Evolutionary conservation across 768 basidiomycete genomes (phyloP).

Genomic region (Ephemerocybe angulata): DNA sequence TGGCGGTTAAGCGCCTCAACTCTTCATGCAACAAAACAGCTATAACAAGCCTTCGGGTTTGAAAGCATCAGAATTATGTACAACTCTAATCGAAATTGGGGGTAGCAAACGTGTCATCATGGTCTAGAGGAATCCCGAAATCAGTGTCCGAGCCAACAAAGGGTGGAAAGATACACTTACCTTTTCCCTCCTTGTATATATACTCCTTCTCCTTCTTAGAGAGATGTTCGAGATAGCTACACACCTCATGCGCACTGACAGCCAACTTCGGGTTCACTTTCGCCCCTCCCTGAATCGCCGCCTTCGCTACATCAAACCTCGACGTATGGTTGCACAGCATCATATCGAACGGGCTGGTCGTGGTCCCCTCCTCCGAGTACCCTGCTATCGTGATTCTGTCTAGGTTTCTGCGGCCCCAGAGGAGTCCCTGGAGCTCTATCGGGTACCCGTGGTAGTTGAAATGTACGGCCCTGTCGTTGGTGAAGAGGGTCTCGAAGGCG

Average conservation of each 20-base stretch:
- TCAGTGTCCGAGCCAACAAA: not conserved
- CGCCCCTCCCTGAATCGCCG: constrained; percentile 57
- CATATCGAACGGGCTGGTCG: constrained; percentile 45
- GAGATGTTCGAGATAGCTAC: constrained; percentile 57
- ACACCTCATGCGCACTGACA: constrained; percentile 53
- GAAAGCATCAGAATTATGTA: too few relatives aligned
- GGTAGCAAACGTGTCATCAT: constrained; percentile 42
- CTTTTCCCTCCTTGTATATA: constrained; percentile 55
- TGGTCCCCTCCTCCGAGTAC: constrained; percentile 26
- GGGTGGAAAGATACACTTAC: constrained; percentile 25
- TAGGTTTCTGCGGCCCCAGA: constrained; percentile 52
- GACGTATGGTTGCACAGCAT: constrained; percentile 70
- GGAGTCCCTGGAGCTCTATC: constrained; percentile 62
- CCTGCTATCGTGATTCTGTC: constrained; percentile 56
- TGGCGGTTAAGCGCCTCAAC: too few relatives aligned
- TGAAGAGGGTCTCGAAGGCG: constrained; percentile 71
- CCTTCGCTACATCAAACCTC: constrained; percentile 60
- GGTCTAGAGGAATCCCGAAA: constrained; percentile 31
- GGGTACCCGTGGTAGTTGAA: constrained; percentile 87
- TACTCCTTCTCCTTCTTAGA: constrained; percentile 59
- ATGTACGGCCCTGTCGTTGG: constrained; percentile 61
- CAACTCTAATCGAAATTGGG: constrained; percentile 39
- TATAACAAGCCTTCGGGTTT: too few relatives aligned
- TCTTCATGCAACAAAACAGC: too few relatives aligned
- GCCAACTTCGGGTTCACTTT: constrained; percentile 50